These are phyloP conservation scores for Sinapis alba DNA, from an alignment of 441 rosid species.

Conservation along the genomic window DNA sequence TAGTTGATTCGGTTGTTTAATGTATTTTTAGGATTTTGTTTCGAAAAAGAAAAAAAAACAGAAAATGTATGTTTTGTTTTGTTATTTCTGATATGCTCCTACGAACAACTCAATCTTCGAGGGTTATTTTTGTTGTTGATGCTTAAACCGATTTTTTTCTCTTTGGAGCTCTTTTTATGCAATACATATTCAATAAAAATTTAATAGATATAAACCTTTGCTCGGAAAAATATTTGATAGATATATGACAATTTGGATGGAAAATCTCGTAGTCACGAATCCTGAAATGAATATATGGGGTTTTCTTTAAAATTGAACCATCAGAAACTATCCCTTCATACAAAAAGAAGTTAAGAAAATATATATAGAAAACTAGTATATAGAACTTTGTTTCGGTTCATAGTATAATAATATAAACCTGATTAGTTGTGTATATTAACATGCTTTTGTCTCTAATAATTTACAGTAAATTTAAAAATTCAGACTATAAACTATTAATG, in stretches of 20 bases:
- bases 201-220: background rate
- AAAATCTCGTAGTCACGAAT: background rate
- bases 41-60: background rate
- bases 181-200: background rate
- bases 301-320: background rate
- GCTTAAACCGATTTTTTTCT: background rate
- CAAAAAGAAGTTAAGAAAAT: background rate
- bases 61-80: slow-evolving; percentile 5
- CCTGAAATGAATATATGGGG: background rate
- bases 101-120: background rate
- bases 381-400: background rate
- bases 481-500: no score
- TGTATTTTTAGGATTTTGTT: background rate
- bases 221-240: background rate
- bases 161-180: background rate
- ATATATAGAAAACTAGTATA: background rate
- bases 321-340: background rate
- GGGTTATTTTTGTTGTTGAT: background rate
- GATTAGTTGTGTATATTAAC: no score
- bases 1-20: slow-evolving; percentile 28
- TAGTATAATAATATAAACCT: background rate
- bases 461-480: no score
- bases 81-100: background rate
- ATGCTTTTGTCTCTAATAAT: no score
- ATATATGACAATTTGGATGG: background rate